Percentiles rank a stretch among this genome's conserved stretches.
phyloP scores from a whole-genome alignment of 1,284 basidiomycete genomes.

The Microbotryomycetes sp. region DNA sequence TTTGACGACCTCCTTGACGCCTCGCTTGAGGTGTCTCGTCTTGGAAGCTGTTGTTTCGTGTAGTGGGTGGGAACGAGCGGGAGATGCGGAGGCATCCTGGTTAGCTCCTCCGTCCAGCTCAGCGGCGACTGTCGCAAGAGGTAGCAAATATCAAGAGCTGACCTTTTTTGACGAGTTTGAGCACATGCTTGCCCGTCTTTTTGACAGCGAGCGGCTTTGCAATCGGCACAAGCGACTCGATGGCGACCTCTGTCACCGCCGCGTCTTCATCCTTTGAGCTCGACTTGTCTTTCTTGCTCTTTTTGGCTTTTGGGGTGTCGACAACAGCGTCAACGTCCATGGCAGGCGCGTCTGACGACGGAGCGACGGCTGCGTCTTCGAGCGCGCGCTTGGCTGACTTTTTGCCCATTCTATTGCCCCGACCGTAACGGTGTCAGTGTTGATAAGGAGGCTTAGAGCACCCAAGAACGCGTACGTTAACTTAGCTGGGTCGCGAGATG shows the following conservation, averaged over 20 bases:
- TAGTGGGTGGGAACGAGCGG: neutral
- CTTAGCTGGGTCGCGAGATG: no score
- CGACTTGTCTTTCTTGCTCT: slow-evolving; percentile 39
- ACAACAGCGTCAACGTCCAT: slow-evolving; percentile 23
- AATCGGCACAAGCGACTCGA: slow-evolving; percentile 79
- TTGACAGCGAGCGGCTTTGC: slow-evolving; percentile 83
- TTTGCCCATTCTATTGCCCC: slow-evolving; percentile 30
- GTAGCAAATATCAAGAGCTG: slow-evolving; percentile 23
- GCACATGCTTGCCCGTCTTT: slow-evolving; percentile 84
- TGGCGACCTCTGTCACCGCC: slow-evolving; percentile 49
- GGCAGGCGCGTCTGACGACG: slow-evolving; percentile 4
- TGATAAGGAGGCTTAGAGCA: no score
- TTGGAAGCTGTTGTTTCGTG: slow-evolving; percentile 60
- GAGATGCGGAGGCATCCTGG: neutral
- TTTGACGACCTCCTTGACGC: slow-evolving; percentile 95
- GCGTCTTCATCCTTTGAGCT: slow-evolving; percentile 38
- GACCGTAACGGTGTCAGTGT: no score
- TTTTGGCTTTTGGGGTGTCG: slow-evolving; percentile 12
- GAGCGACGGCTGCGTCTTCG: slow-evolving; percentile 7
- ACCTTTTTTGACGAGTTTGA: slow-evolving; percentile 91
- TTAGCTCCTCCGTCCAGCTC: neutral
- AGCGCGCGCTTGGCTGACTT: slow-evolving; percentile 17
- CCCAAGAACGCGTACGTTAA: no score
- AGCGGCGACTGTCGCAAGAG: neutral
- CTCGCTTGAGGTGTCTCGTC: slow-evolving; percentile 82